These are phyloP conservation scores for Tylopilus plumbeoviolaceoides DNA, from an alignment of 768 basidiomycete species.

Conservation along the genomic window DNA sequence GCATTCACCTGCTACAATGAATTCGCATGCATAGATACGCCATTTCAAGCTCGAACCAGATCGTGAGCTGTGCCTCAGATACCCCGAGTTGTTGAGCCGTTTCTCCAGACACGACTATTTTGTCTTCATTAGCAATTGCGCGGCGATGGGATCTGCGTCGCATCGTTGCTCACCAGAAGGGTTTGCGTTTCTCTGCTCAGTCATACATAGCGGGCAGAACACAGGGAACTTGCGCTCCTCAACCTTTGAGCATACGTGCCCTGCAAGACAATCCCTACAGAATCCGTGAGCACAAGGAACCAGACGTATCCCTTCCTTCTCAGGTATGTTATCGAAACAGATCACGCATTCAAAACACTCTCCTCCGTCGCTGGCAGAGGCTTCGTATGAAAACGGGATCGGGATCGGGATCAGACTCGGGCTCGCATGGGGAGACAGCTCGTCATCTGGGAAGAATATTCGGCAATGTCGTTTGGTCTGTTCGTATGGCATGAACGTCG, in stretches of 20 bases:
- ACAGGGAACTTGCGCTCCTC: conserved; percentile 53
- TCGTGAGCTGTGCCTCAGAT: conserved; percentile 35
- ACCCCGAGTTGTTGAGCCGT: conserved; percentile 40
- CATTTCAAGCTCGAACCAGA: conserved; percentile 46
- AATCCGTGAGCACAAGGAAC: conserved; percentile 46
- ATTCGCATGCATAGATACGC: conserved; percentile 37
- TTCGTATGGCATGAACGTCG: conserved; percentile 15
- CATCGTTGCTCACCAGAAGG: conserved; percentile 31
- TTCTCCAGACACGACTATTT: conserved; percentile 35
- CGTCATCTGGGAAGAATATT: conserved; percentile 22
- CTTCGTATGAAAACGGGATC: background rate
- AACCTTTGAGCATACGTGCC: conserved; percentile 43
- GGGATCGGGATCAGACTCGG: background rate
- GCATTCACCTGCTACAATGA: conserved; percentile 46
- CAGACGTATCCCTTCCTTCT: conserved; percentile 38
- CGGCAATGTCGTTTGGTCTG: conserved; percentile 23
- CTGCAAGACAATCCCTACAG: conserved; percentile 49
- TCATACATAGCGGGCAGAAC: conserved; percentile 53
- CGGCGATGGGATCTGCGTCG: background rate
- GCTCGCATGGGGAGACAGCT: background rate
- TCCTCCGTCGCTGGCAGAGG: conserved; percentile 5
- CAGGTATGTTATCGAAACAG: conserved; percentile 47
- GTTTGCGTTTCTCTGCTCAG: conserved; percentile 26
- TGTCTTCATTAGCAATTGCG: background rate
- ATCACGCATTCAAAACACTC: conserved; percentile 46